Evolutionary conservation across 495 filamentous ascomycete species (phyloP).

Genomic region (Penicillium herquei): DNA sequence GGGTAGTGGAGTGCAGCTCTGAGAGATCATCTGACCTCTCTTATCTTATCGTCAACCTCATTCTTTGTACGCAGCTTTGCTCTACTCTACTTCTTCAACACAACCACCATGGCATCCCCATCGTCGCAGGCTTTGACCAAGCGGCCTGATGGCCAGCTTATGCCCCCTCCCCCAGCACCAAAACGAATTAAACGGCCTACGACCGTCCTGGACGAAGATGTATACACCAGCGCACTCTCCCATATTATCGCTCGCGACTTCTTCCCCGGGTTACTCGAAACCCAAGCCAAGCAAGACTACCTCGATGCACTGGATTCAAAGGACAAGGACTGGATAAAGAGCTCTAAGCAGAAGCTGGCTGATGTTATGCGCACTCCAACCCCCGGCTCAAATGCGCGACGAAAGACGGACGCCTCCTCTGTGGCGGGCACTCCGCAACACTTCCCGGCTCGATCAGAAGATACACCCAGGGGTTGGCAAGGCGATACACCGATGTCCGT

Average conservation of each 20-base stretch:
- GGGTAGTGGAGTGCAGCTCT: not conserved
- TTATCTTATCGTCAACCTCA: slow-evolving; percentile 10
- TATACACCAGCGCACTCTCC: slow-evolving; percentile 85
- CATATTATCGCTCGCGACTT: slow-evolving; percentile 97
- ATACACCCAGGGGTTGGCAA: slow-evolving; percentile 46
- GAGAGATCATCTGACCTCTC: slow-evolving; percentile 4
- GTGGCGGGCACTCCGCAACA: slow-evolving; percentile 24
- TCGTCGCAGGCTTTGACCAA: slow-evolving; percentile 33
- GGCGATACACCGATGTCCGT: slow-evolving; percentile 69
- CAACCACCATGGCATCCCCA: slow-evolving; percentile 5
- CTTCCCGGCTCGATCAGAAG: slow-evolving; percentile 50
- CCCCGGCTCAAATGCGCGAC: slow-evolving; percentile 40
- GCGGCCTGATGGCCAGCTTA: slow-evolving; percentile 66
- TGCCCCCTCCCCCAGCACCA: slow-evolving; percentile 85
- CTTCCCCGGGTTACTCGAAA: slow-evolving; percentile 88
- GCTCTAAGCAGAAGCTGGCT: slow-evolving; percentile 67
- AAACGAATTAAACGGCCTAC: slow-evolving; percentile 92
- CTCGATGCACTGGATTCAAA: slow-evolving; percentile 84
- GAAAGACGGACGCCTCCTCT: slow-evolving; percentile 32
- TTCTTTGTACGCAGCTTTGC: no score
- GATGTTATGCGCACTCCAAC: slow-evolving; percentile 77
- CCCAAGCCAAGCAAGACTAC: slow-evolving; percentile 85
- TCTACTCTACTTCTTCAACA: not conserved
- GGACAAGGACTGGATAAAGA: slow-evolving; percentile 82
- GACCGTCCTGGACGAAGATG: slow-evolving; percentile 89